Conservation (phyloP, 371 early-diverging fungal species). For the Syncephalis fuscata region DNA sequence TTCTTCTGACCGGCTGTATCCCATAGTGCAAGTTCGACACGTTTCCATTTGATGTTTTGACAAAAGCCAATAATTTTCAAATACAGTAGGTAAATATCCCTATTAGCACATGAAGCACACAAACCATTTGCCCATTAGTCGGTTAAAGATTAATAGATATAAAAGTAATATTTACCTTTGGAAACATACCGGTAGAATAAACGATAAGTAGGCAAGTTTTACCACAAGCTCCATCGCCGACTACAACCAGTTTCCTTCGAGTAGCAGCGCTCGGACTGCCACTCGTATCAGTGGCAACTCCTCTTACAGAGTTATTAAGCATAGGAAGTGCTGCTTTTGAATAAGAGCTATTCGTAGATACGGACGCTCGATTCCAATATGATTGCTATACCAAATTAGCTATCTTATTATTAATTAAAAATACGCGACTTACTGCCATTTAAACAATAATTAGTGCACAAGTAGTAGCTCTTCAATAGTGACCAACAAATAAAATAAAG, state of each 20-base stretch:
- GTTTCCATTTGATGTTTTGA: conserved; percentile 28
- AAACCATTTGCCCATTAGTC: neutral
- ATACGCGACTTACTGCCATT: too few relatives aligned
- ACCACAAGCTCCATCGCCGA: conserved; percentile 96
- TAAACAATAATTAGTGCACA: too few relatives aligned
- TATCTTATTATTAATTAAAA: too few relatives aligned
- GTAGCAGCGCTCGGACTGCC: conserved; percentile 31
- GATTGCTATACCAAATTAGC: too few relatives aligned
- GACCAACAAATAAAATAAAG: too few relatives aligned
- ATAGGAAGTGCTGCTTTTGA: too few relatives aligned
- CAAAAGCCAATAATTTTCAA: conserved; percentile 32
- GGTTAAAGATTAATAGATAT: neutral
- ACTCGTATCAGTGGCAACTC: too few relatives aligned
- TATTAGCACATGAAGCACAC: conserved; percentile 13
- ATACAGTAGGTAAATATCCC: conserved; percentile 60
- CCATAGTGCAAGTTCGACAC: conserved; percentile 35
- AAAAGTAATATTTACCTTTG: conserved; percentile 64
- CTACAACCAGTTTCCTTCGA: conserved; percentile 90
- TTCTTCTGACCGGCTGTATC: conserved; percentile 70
- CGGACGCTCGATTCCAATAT: too few relatives aligned
- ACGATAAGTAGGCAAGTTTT: conserved; percentile 95
- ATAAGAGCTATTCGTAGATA: too few relatives aligned
- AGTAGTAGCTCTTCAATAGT: too few relatives aligned
- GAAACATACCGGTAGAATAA: conserved; percentile 84
- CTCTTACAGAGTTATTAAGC: too few relatives aligned